Evolutionary conservation across 2,329 filamentous ascomycete genomes (phyloP), one percentile per base, ranked within the genome.

Genomic region (Beauveria rudraprayagi): DNA sequence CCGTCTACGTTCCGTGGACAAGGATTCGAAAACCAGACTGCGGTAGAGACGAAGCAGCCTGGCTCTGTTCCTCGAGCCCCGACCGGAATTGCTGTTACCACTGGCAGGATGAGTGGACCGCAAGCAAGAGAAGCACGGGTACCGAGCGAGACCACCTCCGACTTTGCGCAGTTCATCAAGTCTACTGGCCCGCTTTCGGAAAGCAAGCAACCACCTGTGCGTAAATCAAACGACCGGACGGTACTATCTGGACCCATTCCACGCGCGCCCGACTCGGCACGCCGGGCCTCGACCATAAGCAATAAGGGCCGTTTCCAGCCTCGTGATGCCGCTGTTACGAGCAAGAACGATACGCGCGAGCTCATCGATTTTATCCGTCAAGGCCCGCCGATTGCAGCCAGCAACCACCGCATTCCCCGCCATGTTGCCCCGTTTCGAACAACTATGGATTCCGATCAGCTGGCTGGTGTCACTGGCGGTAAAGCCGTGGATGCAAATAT

Each of bases 281-380:
- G 57, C 34, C 24, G 77, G 77, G 48, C 70, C 72, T 43, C 73
- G 75, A 54, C 75, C 41, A 73, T 75, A 10, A 71, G 75, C 6
- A 79, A 71, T 63, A 77, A 81, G 61, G 77, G 76, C 52, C 84
- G 83, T 62, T 80, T 89, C 53, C 83, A 89, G 72, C 86, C 93
- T 62, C 88, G 91, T 54, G 87, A 91, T 63, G 84, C 90, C 43
- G 79, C 81, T 47, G 81, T 85, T 17, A 81, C 86, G 55, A 77
- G 77, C 61, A 80, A 79, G 56, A 84, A 85, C 56, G 87, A 87
- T 65, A 95, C 87, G 61, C 89, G 90, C 14, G 94, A 97, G 63
- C 77, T 99, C 62, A 96, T 97, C 66, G 92, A 97, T 71, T 97
- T 99, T 72, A 95, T 99, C 65, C 87, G 92, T 51, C 87, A 91